Conservation (phyloP, 768 basidiomycete genomes). For the Tricholoma bakamatsutake region DNA sequence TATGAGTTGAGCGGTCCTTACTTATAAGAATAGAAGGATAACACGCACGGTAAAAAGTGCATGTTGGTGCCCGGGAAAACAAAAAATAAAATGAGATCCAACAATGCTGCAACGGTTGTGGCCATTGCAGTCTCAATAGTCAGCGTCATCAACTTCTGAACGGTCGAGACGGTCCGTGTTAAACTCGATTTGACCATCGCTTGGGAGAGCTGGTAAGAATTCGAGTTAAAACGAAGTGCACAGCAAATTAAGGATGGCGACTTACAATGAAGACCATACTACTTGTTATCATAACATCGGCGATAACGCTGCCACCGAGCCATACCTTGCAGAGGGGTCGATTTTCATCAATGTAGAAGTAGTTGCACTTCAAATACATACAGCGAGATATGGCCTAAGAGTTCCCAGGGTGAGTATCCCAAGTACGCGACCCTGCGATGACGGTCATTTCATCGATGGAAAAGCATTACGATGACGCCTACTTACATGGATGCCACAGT, state of each 20-base stretch:
- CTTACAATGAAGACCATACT: conserved; percentile 11
- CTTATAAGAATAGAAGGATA: too few relatives aligned
- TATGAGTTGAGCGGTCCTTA: too few relatives aligned
- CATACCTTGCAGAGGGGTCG: conserved; percentile 7
- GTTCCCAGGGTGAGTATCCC: neutral
- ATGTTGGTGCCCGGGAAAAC: too few relatives aligned
- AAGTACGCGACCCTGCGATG: conserved; percentile 1
- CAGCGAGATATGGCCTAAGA: conserved; percentile 4
- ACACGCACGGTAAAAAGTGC: too few relatives aligned
- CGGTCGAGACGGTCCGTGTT: neutral
- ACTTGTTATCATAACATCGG: conserved; percentile 10
- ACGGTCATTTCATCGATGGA: neutral
- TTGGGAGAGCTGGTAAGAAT: conserved; percentile 1
- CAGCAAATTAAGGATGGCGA: neutral
- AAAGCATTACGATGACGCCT: neutral
- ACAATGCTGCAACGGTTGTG: too few relatives aligned
- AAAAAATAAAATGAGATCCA: neutral
- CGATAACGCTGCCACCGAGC: conserved; percentile 6
- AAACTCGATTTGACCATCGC: neutral
- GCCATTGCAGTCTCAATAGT: too few relatives aligned
- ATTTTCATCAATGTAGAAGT: neutral
- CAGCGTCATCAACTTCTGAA: conserved; percentile 5
- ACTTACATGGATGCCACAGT: conserved; percentile 6
- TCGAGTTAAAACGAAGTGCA: neutral
- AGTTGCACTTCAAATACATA: neutral